Evolutionary conservation across 2,329 filamentous ascomycete genomes (phyloP).

Genomic region (Exophiala viscosa): DNA sequence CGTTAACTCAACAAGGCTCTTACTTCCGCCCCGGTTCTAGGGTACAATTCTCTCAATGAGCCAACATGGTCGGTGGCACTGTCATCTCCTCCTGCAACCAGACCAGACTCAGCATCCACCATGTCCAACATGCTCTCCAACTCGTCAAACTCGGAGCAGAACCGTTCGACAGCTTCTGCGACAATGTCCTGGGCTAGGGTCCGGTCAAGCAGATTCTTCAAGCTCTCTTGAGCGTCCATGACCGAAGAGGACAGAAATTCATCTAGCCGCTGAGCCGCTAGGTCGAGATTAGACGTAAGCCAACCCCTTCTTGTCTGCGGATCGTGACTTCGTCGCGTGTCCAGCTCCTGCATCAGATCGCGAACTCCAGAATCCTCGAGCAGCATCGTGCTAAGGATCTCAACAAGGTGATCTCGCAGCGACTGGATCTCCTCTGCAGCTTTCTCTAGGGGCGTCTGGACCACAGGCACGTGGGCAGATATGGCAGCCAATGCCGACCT

Average conservation of each 20-base stretch:
- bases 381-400: slow-evolving; percentile 17
- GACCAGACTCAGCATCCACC: slow-evolving; percentile 37
- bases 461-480: slow-evolving; percentile 38
- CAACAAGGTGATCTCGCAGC: slow-evolving; percentile 17
- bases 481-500: slow-evolving; percentile 60
- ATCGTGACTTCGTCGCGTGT: slow-evolving; percentile 6
- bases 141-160: slow-evolving; percentile 78
- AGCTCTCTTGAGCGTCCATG: slow-evolving; percentile 82
- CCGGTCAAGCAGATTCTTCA: slow-evolving; percentile 70
- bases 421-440: slow-evolving; percentile 18
- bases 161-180: slow-evolving; percentile 75
- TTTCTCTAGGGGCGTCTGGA: slow-evolving; percentile 19
- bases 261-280: slow-evolving; percentile 68
- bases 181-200: slow-evolving; percentile 70
- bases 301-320: slow-evolving; percentile 22
- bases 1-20: slow-evolving; percentile 55
- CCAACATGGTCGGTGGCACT: slow-evolving; percentile 12
- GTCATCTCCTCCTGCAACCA: slow-evolving; percentile 32
- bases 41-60: slow-evolving; percentile 56
- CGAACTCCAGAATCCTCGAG: slow-evolving; percentile 23
- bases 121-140: slow-evolving; percentile 56
- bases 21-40: slow-evolving; percentile 62
- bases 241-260: slow-evolving; percentile 88
- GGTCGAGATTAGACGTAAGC: slow-evolving; percentile 48
- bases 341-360: slow-evolving; percentile 21